Conservation (phyloP, 305 asterid genomes). For the Fraxinus xanthoxyloides region DNA sequence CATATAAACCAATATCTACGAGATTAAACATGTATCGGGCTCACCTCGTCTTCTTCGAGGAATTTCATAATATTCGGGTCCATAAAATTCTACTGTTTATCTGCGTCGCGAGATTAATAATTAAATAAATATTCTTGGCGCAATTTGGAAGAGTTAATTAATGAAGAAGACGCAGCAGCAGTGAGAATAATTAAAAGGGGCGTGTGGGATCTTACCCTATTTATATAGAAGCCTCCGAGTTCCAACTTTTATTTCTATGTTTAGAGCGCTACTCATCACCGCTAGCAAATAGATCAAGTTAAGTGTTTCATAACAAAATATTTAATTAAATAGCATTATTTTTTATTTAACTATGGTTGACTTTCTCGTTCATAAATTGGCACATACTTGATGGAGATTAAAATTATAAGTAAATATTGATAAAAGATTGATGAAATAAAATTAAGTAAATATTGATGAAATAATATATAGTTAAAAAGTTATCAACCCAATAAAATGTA, state of each 20-base stretch:
- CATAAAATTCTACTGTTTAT: constrained; percentile 30
- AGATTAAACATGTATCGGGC: neutral
- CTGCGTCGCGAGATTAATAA: neutral
- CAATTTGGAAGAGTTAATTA: neutral
- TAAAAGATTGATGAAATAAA: no score
- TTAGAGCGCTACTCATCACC: no score
- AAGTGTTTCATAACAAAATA: no score
- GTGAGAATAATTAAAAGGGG: neutral
- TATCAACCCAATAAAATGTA: no score
- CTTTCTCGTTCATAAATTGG: neutral
- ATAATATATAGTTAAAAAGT: no score
- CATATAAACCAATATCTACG: neutral
- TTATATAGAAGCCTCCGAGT: neutral
- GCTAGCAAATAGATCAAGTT: no score
- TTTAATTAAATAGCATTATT: no score
- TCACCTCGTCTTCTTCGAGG: constrained; percentile 90
- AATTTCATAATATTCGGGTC: constrained; percentile 77
- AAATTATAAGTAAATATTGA: no score
- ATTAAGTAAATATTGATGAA: no score
- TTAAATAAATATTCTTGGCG: neutral
- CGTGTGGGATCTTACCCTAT: neutral
- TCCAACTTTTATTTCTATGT: no score
- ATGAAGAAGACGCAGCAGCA: neutral
- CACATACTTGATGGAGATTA: no score
- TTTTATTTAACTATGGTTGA: neutral